These are phyloP conservation scores for Mrakia frigida DNA, from an alignment of 768 basidiomycete species.

Conservation along the genomic window DNA sequence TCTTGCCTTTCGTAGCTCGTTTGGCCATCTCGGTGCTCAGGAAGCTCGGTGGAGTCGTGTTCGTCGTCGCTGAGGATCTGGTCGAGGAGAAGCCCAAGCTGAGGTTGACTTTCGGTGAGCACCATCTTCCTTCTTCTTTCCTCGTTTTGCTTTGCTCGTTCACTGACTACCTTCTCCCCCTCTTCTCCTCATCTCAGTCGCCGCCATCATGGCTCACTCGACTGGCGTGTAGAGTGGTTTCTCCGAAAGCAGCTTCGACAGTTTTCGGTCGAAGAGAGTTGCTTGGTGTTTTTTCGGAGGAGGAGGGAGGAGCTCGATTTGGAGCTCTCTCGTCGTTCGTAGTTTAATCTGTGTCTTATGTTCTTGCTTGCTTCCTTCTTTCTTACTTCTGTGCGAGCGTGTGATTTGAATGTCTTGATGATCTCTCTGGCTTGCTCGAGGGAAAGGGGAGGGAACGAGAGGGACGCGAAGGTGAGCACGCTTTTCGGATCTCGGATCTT, in stretches of 20 bases:
- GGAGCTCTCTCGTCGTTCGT: not conserved
- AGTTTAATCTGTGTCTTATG: not conserved
- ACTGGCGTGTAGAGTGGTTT: not conserved
- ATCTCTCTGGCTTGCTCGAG: not conserved
- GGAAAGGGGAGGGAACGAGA: not conserved
- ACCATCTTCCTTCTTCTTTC: not conserved
- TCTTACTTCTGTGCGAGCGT: not conserved
- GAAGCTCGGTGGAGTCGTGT: constrained; percentile 32
- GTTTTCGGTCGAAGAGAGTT: not conserved
- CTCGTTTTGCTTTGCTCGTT: not conserved
- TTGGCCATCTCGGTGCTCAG: constrained; percentile 32
- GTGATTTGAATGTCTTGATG: not conserved
- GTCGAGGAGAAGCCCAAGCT: constrained; percentile 34
- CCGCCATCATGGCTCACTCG: constrained; percentile 32
- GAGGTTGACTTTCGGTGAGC: constrained; percentile 30
- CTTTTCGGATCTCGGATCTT: no score
- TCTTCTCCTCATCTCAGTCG: constrained; percentile 5
- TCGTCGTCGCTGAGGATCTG: constrained; percentile 32
- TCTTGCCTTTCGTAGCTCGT: constrained; percentile 8
- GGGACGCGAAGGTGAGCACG: not conserved
- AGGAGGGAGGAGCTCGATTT: not conserved
- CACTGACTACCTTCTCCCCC: not conserved
- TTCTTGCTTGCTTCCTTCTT: not conserved
- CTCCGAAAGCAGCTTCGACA: not conserved
- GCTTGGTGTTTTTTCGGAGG: no score